Conservation (phyloP, 2,329 filamentous ascomycete genomes). For the Myriangium duriaei region DNA sequence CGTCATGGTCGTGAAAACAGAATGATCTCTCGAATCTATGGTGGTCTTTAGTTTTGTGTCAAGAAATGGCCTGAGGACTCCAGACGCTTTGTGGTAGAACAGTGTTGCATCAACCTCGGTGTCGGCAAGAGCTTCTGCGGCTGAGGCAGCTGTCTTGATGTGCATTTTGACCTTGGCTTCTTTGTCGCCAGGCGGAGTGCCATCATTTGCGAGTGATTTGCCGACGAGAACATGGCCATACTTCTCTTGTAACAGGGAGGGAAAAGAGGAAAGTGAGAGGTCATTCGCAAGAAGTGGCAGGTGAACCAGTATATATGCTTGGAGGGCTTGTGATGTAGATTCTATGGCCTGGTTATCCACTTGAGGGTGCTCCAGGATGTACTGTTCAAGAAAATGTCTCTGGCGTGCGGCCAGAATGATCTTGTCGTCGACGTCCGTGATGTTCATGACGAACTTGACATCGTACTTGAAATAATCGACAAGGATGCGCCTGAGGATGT, state of each 20-base stretch:
- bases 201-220: constrained; percentile 40
- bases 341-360: constrained; percentile 35
- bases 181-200: constrained; percentile 51
- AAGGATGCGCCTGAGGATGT: constrained; percentile 75
- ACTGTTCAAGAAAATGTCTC: constrained; percentile 62
- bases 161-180: constrained; percentile 90
- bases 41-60: constrained; percentile 49
- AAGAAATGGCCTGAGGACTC: constrained; percentile 70
- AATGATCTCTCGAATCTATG: constrained; percentile 48
- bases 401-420: constrained; percentile 58
- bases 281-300: constrained; percentile 37
- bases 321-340: constrained; percentile 40
- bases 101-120: constrained; percentile 19
- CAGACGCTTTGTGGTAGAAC: constrained; percentile 48
- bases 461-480: constrained; percentile 72
- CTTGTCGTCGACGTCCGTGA: constrained; percentile 61
- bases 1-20: constrained; percentile 80
- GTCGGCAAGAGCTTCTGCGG: constrained; percentile 37
- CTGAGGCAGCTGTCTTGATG: constrained; percentile 48
- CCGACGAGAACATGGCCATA: constrained; percentile 45
- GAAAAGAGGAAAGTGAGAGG: constrained; percentile 30
- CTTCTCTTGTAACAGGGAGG: constrained; percentile 34
- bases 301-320: constrained; percentile 56
- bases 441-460: constrained; percentile 84
- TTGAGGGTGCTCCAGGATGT: constrained; percentile 40